Conservation (phyloP, 1,139 yeast species). For the Yamadazyma oceani region DNA sequence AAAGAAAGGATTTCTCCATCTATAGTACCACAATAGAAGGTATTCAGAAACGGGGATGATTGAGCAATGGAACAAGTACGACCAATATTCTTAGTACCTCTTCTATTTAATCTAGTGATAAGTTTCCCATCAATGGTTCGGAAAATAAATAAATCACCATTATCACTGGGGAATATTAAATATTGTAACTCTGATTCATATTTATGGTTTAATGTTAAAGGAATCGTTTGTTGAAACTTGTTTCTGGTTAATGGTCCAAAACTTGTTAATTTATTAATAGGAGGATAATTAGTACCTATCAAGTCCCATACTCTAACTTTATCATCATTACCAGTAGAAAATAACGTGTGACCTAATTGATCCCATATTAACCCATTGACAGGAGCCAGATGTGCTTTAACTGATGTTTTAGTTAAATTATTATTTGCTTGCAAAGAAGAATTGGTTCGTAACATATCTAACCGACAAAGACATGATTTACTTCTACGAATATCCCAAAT, state of each 20-base stretch:
- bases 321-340: constrained; percentile 76
- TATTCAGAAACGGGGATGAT: constrained; percentile 43
- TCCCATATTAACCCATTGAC: constrained; percentile 78
- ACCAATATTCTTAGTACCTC: constrained; percentile 31
- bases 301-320: constrained; percentile 76
- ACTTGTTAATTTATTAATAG: constrained; percentile 62
- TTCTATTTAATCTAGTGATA: constrained; percentile 48
- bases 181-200: constrained; percentile 54
- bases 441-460: constrained; percentile 51
- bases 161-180: constrained; percentile 73
- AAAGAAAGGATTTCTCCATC: constrained; percentile 59
- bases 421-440: constrained; percentile 17
- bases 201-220: constrained; percentile 44
- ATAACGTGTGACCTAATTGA: constrained; percentile 56
- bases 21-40: constrained; percentile 53
- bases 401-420: constrained; percentile 35
- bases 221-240: constrained; percentile 51
- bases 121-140: constrained; percentile 65
- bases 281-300: constrained; percentile 42
- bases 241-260: constrained; percentile 80
- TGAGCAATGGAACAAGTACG: constrained; percentile 54
- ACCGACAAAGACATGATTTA: constrained; percentile 58
- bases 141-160: constrained; percentile 71
- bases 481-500: constrained; percentile 79
- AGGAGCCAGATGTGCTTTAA: constrained; percentile 70